phyloP scores from a whole-genome alignment of 106 monocot genomes.

The Dendrobium catenatum region DNA sequence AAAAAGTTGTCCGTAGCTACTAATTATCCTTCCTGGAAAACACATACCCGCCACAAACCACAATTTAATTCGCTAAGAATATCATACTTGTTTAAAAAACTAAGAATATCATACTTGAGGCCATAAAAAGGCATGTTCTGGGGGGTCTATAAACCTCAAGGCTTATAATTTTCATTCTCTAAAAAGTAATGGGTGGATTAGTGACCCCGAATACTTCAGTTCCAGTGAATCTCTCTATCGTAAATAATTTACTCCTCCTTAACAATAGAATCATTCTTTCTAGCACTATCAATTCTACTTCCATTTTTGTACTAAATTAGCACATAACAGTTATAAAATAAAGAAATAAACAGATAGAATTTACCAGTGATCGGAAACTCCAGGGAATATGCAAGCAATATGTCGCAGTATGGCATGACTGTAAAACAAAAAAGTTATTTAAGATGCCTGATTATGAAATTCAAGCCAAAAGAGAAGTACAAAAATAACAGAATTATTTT shows the following conservation, averaged over 20 bases:
- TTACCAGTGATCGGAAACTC: constrained; percentile 83
- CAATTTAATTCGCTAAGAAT: too few species aligned
- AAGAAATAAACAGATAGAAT: background rate
- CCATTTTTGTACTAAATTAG: background rate
- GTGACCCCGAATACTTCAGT: background rate
- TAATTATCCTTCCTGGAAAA: too few species aligned
- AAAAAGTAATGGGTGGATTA: background rate
- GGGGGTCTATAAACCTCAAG: too few species aligned
- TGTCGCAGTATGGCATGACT: constrained; percentile 86
- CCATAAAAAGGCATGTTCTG: too few species aligned
- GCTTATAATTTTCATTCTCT: too few species aligned
- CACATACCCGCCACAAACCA: too few species aligned
- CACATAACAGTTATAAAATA: background rate
- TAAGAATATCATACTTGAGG: too few species aligned
- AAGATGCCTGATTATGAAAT: background rate
- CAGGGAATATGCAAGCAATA: constrained; percentile 59
- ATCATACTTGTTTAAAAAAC: too few species aligned
- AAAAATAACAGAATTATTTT: background rate
- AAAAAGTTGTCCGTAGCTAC: too few species aligned
- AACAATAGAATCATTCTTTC: background rate
- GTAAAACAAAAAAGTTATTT: constrained; percentile 8
- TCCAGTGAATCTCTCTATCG: background rate
- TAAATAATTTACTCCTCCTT: background rate
- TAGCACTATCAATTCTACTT: background rate
- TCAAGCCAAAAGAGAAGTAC: background rate